Percentiles rank a stretch among this genome's conserved stretches.
phyloP scores from a whole-genome alignment of 306 rosid genomes.

The Trifolium repens region DNA sequence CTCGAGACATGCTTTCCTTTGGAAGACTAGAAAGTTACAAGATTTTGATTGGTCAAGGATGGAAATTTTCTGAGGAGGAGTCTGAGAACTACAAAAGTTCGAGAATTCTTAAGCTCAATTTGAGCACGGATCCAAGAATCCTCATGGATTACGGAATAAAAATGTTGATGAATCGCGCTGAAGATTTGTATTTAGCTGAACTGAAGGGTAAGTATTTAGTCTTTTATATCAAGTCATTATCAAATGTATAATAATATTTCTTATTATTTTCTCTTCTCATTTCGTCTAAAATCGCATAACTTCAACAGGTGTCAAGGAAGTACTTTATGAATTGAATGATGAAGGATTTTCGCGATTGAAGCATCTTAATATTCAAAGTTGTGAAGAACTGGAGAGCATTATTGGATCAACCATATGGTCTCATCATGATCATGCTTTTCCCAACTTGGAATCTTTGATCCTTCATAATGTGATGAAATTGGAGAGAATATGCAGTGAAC shows the following conservation, averaged over 20 bases:
- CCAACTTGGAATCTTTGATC: slow-evolving; percentile 43
- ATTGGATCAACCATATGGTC: slow-evolving; percentile 42
- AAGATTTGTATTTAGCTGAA: slow-evolving; percentile 54
- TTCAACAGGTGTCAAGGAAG: slow-evolving; percentile 40
- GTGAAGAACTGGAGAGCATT: slow-evolving; percentile 39
- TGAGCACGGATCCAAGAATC: slow-evolving; percentile 12
- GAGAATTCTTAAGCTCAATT: slow-evolving; percentile 41
- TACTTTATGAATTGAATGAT: slow-evolving; percentile 40
- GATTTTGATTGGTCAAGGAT: slow-evolving; percentile 45
- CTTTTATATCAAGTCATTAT: not conserved
- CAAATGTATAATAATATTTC: not conserved
- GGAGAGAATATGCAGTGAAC: slow-evolving; percentile 48
- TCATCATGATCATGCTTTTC: slow-evolving; percentile 38
- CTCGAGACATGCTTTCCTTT: slow-evolving; percentile 37
- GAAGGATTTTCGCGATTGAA: slow-evolving; percentile 50
- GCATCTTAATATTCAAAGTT: slow-evolving; percentile 47
- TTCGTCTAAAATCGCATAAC: not conserved
- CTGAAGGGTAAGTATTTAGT: slow-evolving; percentile 7
- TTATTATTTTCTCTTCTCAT: not conserved
- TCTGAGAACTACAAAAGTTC: slow-evolving; percentile 1
- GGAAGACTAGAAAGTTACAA: slow-evolving; percentile 40
- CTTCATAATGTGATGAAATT: slow-evolving; percentile 43
- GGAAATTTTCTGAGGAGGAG: slow-evolving; percentile 34
- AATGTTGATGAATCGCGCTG: slow-evolving; percentile 36
- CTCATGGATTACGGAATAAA: slow-evolving; percentile 43